Conservation (phyloP, 768 basidiomycete species). For the Kwoniella pini region DNA sequence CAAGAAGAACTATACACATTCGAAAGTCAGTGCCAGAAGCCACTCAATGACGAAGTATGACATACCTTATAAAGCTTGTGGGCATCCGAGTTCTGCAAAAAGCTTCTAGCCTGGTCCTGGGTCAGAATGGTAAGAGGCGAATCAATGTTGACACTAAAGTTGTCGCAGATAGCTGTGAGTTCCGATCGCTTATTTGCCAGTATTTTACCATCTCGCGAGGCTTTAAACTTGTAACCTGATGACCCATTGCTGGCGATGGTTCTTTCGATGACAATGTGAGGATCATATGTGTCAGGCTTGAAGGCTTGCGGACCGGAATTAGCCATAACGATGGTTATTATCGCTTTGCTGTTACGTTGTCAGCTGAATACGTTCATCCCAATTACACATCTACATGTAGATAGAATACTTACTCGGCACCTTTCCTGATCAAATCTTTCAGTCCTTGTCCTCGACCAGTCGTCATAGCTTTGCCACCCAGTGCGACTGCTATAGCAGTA, state of each 20-base stretch:
- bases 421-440: conserved; percentile 82
- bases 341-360: conserved; percentile 60
- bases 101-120: conserved; percentile 72
- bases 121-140: conserved; percentile 77
- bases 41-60: background rate
- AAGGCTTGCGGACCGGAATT: conserved; percentile 91
- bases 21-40: background rate
- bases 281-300: conserved; percentile 79
- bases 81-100: conserved; percentile 77
- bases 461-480: conserved; percentile 88
- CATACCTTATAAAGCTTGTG: conserved; percentile 84
- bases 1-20: conserved; percentile 81
- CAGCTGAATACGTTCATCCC: too few species aligned
- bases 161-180: conserved; percentile 81
- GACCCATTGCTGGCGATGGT: conserved; percentile 73
- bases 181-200: conserved; percentile 80
- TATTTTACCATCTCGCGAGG: conserved; percentile 63
- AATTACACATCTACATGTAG: too few species aligned
- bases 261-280: conserved; percentile 80
- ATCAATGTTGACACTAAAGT: conserved; percentile 82
- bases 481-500: conserved; percentile 85
- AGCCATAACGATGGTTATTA: conserved; percentile 78
- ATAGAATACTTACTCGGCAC: conserved; percentile 69
- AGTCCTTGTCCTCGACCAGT: conserved; percentile 86
- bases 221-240: conserved; percentile 78